A percentile compares a stretch with the other conserved stretches of the same genome.
Evolutionary conservation across 2,329 filamentous ascomycete species (phyloP).

Genomic region (Alternaria brassicicola): DNA sequence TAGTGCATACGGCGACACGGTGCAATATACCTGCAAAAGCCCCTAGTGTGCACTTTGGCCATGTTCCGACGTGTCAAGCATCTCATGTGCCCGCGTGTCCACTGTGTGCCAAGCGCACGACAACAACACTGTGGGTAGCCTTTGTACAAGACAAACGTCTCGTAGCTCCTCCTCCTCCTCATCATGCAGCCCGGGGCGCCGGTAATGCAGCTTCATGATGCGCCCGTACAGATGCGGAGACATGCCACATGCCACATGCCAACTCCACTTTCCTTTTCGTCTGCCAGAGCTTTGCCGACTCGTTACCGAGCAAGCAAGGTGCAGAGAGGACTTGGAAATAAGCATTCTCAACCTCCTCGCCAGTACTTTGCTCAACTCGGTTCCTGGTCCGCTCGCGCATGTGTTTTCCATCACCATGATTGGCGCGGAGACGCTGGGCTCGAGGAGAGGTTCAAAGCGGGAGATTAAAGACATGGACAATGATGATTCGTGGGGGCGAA

Average conservation of each 20-base stretch:
- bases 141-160: neutral
- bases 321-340: neutral
- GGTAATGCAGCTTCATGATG: neutral
- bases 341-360: neutral
- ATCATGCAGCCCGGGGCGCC: neutral
- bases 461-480: neutral
- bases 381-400: neutral
- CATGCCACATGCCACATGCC: neutral
- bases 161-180: neutral
- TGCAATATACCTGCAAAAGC: neutral
- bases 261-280: neutral
- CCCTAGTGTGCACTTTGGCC: neutral
- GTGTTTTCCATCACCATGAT: neutral
- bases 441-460: neutral
- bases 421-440: neutral
- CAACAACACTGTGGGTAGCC: neutral
- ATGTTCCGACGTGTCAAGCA: neutral
- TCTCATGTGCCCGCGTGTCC: neutral
- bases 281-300: neutral
- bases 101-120: neutral
- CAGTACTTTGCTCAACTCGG: neutral
- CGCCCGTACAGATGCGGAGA: neutral
- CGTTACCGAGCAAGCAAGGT: neutral
- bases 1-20: neutral
- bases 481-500: conserved; percentile 2